Evolutionary conservation across 805 yeast species (phyloP), one percentile per base, ranked within the genome.

Genomic region (Yarrowia alimentaria): DNA sequence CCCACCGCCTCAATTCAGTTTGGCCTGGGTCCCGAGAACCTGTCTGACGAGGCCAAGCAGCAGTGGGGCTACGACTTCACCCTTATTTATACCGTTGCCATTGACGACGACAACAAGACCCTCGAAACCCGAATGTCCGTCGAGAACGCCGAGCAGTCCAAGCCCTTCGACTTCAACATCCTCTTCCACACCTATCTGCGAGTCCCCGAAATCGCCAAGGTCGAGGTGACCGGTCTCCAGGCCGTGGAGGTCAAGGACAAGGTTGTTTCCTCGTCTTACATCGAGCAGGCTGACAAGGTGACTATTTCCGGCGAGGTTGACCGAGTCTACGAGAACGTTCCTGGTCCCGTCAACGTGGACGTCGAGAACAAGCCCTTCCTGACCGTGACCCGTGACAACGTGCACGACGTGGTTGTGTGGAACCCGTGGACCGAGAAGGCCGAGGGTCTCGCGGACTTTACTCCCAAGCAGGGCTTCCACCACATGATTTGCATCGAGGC

Each of bases 401-500:
- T 86, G 32, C 75, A 72, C 25, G 85, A 80, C 57, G 69, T 76
- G 26, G 98, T 93, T 42, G 97, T 93, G 51, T 93, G 99, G 99
- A 93, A 93, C 67, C 99, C 99, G 28, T 93, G 98, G 99, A 72
- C 78, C 57, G 76, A 83, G 52, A 86, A 93, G 65, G 78, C 93
- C n/a, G 72, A 69, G 18, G 81, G 83, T 1, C 86, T 93, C 91
- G 81, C 73, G 32, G 99, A 93, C 68, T 93, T 91, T 61, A 77
- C 74, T 59, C 99, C 98, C 45, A 87, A 85, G 64, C 66, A 68
- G 50, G 98, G 96, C 5, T 93, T 74, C 71, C 75, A 80, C 58
- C 73, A 82, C 37, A 91, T 93, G 98, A 79, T 93, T 53, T 93
- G 99, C 69, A 77, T 93, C 53, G 99, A 93, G 68, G 94, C 96